Evolutionary conservation across 2,329 filamentous ascomycete species (phyloP).

Genomic region (Apiospora pterosperma): DNA sequence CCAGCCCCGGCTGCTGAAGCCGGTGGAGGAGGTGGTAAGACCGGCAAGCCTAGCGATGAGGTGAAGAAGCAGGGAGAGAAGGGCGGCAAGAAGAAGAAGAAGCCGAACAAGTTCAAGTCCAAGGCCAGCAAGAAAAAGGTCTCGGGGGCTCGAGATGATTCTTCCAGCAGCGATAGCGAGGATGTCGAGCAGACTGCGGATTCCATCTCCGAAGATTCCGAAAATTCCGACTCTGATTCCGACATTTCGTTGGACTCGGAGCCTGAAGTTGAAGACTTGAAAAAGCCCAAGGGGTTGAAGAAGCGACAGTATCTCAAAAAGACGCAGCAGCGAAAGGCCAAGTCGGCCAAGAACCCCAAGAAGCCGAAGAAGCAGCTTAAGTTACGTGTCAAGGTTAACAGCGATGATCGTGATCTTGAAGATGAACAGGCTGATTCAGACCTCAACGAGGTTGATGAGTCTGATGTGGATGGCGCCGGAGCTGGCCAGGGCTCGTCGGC

Average conservation of each 20-base stretch:
- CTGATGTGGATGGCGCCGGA: not conserved
- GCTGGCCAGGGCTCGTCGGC: not conserved
- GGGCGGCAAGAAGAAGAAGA: not conserved
- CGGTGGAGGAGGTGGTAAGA: not conserved
- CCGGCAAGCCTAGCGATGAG: not conserved
- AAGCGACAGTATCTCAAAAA: slow-evolving; percentile 25
- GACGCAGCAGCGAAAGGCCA: slow-evolving; percentile 11
- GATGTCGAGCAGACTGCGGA: slow-evolving; percentile 12
- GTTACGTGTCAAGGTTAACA: slow-evolving; percentile 11
- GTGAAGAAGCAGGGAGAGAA: not conserved
- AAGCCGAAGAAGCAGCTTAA: slow-evolving; percentile 24
- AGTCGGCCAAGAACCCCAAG: slow-evolving; percentile 12
- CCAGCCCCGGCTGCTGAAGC: not conserved
- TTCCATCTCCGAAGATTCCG: slow-evolving; percentile 13
- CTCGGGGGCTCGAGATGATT: not conserved
- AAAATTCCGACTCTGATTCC: slow-evolving; percentile 18
- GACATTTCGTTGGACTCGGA: slow-evolving; percentile 16
- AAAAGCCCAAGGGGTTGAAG: slow-evolving; percentile 14
- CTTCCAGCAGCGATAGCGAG: slow-evolving; percentile 5
- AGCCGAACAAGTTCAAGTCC: slow-evolving; percentile 4
- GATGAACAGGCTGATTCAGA: not conserved
- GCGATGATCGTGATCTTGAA: not conserved
- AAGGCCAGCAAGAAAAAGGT: slow-evolving; percentile 23
- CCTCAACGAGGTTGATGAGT: not conserved
- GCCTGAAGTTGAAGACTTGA: slow-evolving; percentile 1